A percentile compares a stretch with the other conserved stretches of the same genome.
phyloP scores from a whole-genome alignment of 108 stramenopile genomes.

The Parmales sp. region DNA sequence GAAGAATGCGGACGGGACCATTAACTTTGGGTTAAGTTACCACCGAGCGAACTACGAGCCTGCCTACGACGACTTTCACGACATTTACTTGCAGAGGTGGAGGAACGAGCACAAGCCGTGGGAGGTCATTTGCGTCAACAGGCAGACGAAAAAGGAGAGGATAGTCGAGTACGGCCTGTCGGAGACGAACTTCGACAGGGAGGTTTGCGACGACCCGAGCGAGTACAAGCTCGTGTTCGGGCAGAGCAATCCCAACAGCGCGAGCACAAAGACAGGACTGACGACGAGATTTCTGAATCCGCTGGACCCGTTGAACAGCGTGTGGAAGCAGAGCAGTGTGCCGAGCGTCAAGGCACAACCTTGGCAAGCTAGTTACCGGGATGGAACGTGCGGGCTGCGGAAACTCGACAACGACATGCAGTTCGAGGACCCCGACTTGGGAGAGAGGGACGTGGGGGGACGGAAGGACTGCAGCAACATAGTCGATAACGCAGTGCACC shows the following conservation, averaged over 20 bases:
- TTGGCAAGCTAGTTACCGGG: conserved; percentile 63
- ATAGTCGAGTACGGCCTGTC: conserved; percentile 37
- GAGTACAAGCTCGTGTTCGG: conserved; percentile 62
- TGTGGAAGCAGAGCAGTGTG: conserved; percentile 62
- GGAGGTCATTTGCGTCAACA: conserved; percentile 55
- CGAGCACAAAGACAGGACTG: conserved; percentile 37
- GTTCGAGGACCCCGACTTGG: conserved; percentile 33
- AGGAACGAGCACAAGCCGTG: conserved; percentile 63
- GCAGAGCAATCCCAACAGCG: conserved; percentile 39
- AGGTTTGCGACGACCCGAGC: conserved; percentile 51
- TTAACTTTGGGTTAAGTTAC: conserved; percentile 62
- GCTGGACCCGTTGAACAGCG: conserved; percentile 42
- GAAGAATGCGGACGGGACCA: conserved; percentile 47
- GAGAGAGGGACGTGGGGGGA: conserved; percentile 18
- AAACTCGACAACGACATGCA: conserved; percentile 46
- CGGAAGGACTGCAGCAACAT: conserved; percentile 56
- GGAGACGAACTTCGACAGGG: conserved; percentile 44
- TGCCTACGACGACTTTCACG: conserved; percentile 75
- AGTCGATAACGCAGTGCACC: conserved; percentile 68
- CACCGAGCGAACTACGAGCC: conserved; percentile 63
- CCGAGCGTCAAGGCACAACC: conserved; percentile 62
- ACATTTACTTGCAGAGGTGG: conserved; percentile 74
- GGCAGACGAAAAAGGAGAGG: conserved; percentile 39
- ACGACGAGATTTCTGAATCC: conserved; percentile 63
- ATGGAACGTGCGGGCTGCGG: conserved; percentile 60